phyloP scores from a whole-genome alignment of 176 grass and related monocot species.

The Oryza glumipatula region DNA sequence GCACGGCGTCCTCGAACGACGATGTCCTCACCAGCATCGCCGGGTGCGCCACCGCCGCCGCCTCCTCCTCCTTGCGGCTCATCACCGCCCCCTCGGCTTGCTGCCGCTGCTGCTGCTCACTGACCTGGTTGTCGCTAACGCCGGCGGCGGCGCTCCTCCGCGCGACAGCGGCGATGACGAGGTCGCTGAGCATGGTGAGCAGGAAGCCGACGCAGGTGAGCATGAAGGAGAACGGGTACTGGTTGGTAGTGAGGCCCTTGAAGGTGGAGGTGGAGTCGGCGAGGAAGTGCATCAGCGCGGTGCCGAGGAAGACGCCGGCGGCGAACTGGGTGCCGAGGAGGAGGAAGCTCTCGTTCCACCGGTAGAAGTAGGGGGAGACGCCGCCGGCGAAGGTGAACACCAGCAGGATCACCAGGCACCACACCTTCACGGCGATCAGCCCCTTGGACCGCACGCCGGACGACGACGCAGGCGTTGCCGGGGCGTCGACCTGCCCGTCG shows the following conservation, averaged over 20 bases:
- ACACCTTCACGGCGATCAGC: slow-evolving; percentile 68
- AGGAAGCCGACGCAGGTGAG: slow-evolving; percentile 69
- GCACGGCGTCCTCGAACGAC: slow-evolving; percentile 60
- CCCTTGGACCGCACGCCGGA: slow-evolving; percentile 30
- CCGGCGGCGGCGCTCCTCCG: background rate
- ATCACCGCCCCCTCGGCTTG: background rate
- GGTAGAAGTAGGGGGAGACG: slow-evolving; percentile 81
- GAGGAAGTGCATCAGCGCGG: slow-evolving; percentile 79
- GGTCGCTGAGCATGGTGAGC: slow-evolving; percentile 77
- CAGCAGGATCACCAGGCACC: slow-evolving; percentile 83
- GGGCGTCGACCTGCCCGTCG: background rate
- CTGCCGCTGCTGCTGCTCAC: slow-evolving; percentile 1
- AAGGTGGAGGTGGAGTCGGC: slow-evolving; percentile 58
- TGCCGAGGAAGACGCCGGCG: slow-evolving; percentile 76
- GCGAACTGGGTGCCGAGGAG: slow-evolving; percentile 87
- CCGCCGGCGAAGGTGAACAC: slow-evolving; percentile 71
- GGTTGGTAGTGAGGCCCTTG: slow-evolving; percentile 41
- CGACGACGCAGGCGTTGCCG: background rate
- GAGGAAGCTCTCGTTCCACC: slow-evolving; percentile 86
- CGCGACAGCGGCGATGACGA: slow-evolving; percentile 45
- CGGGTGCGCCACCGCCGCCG: slow-evolving; percentile 24
- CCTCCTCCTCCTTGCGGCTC: background rate
- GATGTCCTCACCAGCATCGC: slow-evolving; percentile 43
- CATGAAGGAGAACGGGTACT: slow-evolving; percentile 83
- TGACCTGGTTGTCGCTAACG: background rate